Percentiles rank a stretch among this genome's conserved stretches.
These are phyloP conservation scores for Nicotiana noctiflora DNA, from an alignment of 257 asterid species.

Conservation along the genomic window DNA sequence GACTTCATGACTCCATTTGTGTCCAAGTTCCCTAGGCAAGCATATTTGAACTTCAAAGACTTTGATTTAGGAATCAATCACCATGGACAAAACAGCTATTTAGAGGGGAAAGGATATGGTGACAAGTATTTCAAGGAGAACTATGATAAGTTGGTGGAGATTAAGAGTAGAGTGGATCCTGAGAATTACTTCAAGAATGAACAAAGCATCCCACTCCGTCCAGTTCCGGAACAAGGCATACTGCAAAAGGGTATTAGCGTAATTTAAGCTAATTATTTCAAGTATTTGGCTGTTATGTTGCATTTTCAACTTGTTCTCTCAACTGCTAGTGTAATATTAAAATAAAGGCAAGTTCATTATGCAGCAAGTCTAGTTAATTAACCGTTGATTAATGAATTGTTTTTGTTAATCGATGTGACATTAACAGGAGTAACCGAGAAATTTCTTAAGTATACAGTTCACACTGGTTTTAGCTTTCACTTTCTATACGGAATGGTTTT, in stretches of 20 bases:
- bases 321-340: background rate
- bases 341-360: background rate
- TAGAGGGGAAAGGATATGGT: conserved; percentile 36
- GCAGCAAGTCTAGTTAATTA: background rate
- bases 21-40: conserved; percentile 46
- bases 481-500: too few relatives aligned
- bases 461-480: too few relatives aligned
- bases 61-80: conserved; percentile 49
- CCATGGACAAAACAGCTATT: conserved; percentile 27
- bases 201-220: conserved; percentile 43
- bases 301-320: background rate
- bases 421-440: background rate
- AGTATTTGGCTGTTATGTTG: background rate
- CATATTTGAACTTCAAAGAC: conserved; percentile 54
- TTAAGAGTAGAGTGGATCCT: conserved; percentile 49
- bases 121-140: conserved; percentile 47
- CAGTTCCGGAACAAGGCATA: background rate
- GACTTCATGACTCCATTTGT: conserved; percentile 48
- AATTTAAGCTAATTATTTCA: background rate
- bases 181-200: conserved; percentile 47
- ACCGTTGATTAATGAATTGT: background rate
- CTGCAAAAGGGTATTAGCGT: background rate
- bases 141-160: conserved; percentile 38
- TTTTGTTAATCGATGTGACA: background rate
- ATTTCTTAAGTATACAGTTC: too few relatives aligned